Percentiles rank a stretch among this genome's conserved stretches.
Evolutionary conservation across 2,329 filamentous ascomycete genomes (phyloP).

Genomic region (Coniochaeta ligniaria): DNA sequence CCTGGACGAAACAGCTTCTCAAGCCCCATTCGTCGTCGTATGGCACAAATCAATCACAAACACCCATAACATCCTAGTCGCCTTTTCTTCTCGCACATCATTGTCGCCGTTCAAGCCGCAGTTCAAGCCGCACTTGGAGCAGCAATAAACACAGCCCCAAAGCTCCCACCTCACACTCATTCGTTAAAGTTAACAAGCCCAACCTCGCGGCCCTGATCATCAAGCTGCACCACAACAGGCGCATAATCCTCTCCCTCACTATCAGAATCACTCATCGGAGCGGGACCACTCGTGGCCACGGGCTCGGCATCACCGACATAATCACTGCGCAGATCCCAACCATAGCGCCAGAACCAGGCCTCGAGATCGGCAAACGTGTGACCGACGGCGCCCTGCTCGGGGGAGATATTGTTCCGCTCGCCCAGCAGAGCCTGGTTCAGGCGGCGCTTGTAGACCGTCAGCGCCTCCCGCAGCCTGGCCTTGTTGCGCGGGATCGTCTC

Average conservation of each 20-base stretch:
- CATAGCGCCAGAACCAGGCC: slow-evolving; percentile 36
- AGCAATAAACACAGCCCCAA: background rate
- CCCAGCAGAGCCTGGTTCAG: slow-evolving; percentile 38
- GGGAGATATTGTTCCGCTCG: slow-evolving; percentile 23
- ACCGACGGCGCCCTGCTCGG: slow-evolving; percentile 35
- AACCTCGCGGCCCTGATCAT: slow-evolving; percentile 42
- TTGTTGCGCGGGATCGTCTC: slow-evolving; percentile 23
- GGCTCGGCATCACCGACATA: slow-evolving; percentile 33
- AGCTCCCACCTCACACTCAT: slow-evolving; percentile 15
- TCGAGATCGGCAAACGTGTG: slow-evolving; percentile 43
- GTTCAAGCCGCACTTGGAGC: background rate
- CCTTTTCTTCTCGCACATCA: too few species aligned
- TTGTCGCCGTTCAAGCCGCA: background rate
- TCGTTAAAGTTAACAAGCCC: slow-evolving; percentile 39
- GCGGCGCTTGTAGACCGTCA: slow-evolving; percentile 47
- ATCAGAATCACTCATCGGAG: slow-evolving; percentile 20
- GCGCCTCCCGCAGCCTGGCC: slow-evolving; percentile 31
- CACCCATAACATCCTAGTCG: background rate
- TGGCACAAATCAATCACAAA: background rate
- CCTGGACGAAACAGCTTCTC: too few species aligned
- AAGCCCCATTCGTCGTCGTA: background rate
- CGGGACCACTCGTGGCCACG: background rate
- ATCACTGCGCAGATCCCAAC: slow-evolving; percentile 48
- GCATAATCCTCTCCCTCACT: slow-evolving; percentile 42
- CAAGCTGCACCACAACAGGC: slow-evolving; percentile 44